Conservation (phyloP, 164 flowering plant species). For the Vitis rotundifolia region DNA sequence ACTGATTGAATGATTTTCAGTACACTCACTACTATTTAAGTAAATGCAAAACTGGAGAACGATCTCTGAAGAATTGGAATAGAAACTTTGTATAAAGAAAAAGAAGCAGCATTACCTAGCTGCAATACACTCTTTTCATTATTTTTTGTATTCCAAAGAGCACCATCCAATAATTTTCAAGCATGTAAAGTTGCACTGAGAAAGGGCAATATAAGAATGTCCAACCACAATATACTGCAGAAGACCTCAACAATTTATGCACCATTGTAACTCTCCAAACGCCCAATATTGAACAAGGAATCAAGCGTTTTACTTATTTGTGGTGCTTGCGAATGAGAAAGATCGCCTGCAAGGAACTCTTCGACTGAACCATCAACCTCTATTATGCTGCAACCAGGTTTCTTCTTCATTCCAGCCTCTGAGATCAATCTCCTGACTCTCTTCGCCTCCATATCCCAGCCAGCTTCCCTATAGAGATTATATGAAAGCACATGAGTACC, state of each 20-base stretch:
- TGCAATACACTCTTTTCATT: too few species aligned
- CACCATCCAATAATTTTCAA: too few species aligned
- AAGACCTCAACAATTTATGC: neutral
- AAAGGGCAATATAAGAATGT: too few species aligned
- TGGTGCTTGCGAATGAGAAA: constrained; percentile 35
- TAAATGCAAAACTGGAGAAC: too few species aligned
- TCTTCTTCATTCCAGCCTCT: constrained; percentile 45
- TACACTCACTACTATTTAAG: too few species aligned
- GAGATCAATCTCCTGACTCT: constrained; percentile 40
- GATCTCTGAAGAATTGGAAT: too few species aligned
- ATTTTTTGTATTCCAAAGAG: too few species aligned
- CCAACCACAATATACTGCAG: neutral
- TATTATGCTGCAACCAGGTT: constrained; percentile 64
- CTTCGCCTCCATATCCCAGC: constrained; percentile 55
- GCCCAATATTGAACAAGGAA: constrained; percentile 33
- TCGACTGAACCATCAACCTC: constrained; percentile 56
- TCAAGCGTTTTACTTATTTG: constrained; percentile 41
- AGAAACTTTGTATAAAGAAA: too few species aligned
- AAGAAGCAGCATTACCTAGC: too few species aligned
- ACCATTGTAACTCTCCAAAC: constrained; percentile 8
- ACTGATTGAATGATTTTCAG: too few species aligned
- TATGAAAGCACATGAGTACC: constrained; percentile 54
- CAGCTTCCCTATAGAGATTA: constrained; percentile 59
- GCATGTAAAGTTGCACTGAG: too few species aligned
- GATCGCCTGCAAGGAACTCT: constrained; percentile 58